Evolutionary conservation across 495 filamentous ascomycete species (phyloP), one percentile per base, ranked within the genome.

Genomic region (Niebla homalea): DNA sequence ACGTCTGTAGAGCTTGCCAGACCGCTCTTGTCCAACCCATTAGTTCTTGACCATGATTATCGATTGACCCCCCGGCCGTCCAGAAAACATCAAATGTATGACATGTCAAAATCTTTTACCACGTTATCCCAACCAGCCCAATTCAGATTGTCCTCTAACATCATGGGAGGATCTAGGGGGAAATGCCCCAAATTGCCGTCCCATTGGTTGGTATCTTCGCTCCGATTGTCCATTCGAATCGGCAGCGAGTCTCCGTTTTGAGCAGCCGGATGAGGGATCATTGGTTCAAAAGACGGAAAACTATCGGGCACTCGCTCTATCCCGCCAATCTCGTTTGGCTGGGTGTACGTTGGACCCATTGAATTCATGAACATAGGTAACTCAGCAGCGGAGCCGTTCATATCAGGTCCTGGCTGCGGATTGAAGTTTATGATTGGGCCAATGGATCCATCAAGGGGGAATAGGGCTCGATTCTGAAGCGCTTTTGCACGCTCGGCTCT

Each of bases 401-500:
- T 46, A 4, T 48, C 40, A 10, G 55, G 41, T 5, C 51, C 50
- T 48, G 40, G 50, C 26, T 37, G 16, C 35, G 43, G 20, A 15
- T 50, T 46, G 8, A 60, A 18, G 26, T 16, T 29, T 2, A 46
- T 25, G 21, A 48, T 37, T 11, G 46, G 53, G 20, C 58, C 58
- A 12, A 61, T 40, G 35, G 53, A 56, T 18, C 58, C 58, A 37
- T 61, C 58, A 16, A 61, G 47, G 32, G 58, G 58, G 25, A 61
- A 61, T 48, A 32, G 38, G 29, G 32, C 38, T 32, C 43, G 52
- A 39, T 46, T 53, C 3, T 56, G 45, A 3, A 76, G 22, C 48
- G 74, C 73, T 8, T 51, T 57, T 0, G 66, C 60, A 14, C 73
- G 70, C 55, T 73, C 70, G 11, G 59, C 62, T 29, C 62, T 64